Evolutionary conservation across 2,329 filamentous ascomycete genomes (phyloP), one percentile per base, ranked within the genome.

Genomic region (Pseudofabraea citricarpa): DNA sequence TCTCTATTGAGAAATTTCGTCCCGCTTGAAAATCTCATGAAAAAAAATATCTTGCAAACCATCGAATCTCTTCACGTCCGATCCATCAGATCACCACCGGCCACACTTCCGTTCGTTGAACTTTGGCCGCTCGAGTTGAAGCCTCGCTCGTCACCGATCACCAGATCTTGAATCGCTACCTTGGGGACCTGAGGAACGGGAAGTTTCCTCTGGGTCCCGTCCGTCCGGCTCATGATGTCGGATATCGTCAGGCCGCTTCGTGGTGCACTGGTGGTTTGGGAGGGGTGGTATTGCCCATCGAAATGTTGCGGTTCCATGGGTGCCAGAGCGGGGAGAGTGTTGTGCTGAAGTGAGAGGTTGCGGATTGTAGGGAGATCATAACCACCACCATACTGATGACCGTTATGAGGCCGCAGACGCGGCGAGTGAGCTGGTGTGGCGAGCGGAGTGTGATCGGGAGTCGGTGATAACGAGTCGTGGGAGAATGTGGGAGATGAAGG

Each of bases 381-480:
- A 53, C 85, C 82, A 53, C 72, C 75, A 49, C 75, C 72, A 44
- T 75, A 73, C 21, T 37, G 35, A 3, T 90, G 88, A 49, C 75
- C 72, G 44, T 75, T 72, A 37, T 37, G 35, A 3, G 91, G 88
- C 48, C 90, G 79, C 54, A 98, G 75, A 33, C 93, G 87, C 40
- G 93, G 93, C 15, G 90, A 96, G 66, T 97, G 93, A 33, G 90
- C 91, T 4, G 91, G 91, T 5, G 91, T 98, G 21, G 90, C 91
- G 44, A 97, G 81, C n/a, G 91, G 91, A n/a, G 93, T 97, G 71
- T 96, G 90, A 60, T 97, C 91, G 9, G 91, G 93, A 2, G 91
- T 98, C 4, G 91, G 93, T 8, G 91, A 97, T 36, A 91, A 77
- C 9, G 91, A 96, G 66, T 95, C 90, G 68, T 96, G 90, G 2